These are phyloP conservation scores for Penicillium freii DNA, from an alignment of 2,329 filamentous ascomycete genomes.

Conservation along the genomic window DNA sequence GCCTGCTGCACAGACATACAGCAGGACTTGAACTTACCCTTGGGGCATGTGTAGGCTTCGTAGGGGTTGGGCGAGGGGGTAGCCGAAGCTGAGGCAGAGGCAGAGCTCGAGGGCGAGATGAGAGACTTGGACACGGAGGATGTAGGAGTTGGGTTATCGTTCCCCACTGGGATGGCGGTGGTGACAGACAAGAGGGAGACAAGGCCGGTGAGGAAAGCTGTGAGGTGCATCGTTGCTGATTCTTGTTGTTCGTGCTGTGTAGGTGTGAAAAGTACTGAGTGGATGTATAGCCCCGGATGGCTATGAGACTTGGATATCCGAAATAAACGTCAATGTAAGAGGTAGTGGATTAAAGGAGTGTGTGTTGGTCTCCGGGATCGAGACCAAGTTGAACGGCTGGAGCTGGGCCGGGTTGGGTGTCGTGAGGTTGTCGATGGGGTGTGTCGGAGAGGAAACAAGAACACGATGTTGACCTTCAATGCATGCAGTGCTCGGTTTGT, in stretches of 20 bases:
- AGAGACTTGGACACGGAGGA: neutral
- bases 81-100: conserved; percentile 8
- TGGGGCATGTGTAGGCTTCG: conserved; percentile 24
- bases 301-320: neutral
- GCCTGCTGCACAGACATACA: conserved; percentile 24
- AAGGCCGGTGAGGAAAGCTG: conserved; percentile 12
- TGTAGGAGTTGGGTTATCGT: conserved; percentile 2
- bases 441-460: conserved; percentile 3
- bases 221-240: conserved; percentile 12
- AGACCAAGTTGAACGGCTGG: conserved; percentile 18
- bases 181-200: conserved; percentile 12
- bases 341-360: neutral
- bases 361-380: neutral
- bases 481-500: neutral
- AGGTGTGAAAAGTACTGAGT: neutral
- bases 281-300: neutral
- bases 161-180: conserved; percentile 14
- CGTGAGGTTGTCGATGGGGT: neutral
- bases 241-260: neutral
- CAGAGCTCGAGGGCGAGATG: conserved; percentile 1
- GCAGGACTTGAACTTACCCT: conserved; percentile 27
- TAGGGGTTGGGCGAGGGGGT: conserved; percentile 10
- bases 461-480: neutral
- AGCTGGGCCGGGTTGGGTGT: conserved; percentile 11
- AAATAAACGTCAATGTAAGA: neutral